phyloP scores from a whole-genome alignment of 805 yeast species.

The Candida chauliodis region DNA sequence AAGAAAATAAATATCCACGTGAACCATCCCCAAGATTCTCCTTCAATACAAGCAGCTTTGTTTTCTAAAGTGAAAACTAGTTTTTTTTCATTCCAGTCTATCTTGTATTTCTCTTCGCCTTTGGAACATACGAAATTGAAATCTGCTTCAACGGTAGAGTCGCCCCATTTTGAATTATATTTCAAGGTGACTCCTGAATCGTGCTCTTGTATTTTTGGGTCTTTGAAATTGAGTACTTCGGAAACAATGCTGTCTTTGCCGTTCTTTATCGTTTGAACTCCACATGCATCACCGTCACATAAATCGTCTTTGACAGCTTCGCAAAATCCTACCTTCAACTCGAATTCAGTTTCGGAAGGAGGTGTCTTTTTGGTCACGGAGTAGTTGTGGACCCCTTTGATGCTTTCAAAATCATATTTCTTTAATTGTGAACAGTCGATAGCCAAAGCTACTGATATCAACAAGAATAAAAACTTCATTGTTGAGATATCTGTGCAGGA shows the following conservation, averaged over 20 bases:
- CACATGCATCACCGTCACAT: slow-evolving; percentile 65
- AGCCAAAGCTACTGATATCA: slow-evolving; percentile 7
- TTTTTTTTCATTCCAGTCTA: slow-evolving; percentile 37
- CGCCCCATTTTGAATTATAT: slow-evolving; percentile 68
- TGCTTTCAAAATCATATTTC: slow-evolving; percentile 39
- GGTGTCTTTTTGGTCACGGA: slow-evolving; percentile 58
- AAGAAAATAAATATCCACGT: slow-evolving; percentile 76
- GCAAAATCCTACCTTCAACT: slow-evolving; percentile 76
- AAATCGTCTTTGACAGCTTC: slow-evolving; percentile 38
- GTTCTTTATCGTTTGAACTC: slow-evolving; percentile 52
- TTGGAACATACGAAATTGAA: slow-evolving; percentile 47
- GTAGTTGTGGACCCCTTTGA: slow-evolving; percentile 49
- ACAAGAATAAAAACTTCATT: slow-evolving; percentile 5
- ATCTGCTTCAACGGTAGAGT: slow-evolving; percentile 43
- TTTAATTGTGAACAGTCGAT: slow-evolving; percentile 37
- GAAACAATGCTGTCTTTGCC: slow-evolving; percentile 51
- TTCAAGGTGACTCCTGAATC: slow-evolving; percentile 22
- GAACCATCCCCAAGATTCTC: slow-evolving; percentile 74
- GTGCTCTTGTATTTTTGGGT: slow-evolving; percentile 33
- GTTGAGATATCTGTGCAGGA: background rate
- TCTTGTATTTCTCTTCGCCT: slow-evolving; percentile 9
- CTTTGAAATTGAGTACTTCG: slow-evolving; percentile 58
- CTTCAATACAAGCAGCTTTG: slow-evolving; percentile 38
- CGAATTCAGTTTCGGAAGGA: slow-evolving; percentile 60
- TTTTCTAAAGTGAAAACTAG: slow-evolving; percentile 29